Conservation (phyloP, 1,139 yeast species). For the Taphrina flavorubra region DNA sequence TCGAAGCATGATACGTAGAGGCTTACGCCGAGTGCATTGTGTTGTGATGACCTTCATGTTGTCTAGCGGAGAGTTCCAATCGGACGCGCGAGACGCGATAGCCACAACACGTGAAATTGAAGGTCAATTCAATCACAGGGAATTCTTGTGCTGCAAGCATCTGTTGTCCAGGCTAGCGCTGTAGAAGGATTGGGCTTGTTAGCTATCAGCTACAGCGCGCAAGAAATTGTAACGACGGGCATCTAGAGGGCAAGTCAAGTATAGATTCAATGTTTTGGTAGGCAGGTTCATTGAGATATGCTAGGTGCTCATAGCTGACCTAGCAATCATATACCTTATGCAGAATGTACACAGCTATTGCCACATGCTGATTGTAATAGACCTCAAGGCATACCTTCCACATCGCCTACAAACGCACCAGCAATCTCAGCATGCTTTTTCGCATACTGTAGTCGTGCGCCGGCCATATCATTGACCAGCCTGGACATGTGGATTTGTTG, state of each 20-base stretch:
- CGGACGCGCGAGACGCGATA: background rate
- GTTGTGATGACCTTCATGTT: conserved; percentile 4
- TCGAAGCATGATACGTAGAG: no score
- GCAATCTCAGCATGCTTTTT: conserved; percentile 28
- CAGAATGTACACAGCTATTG: background rate
- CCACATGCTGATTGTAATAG: background rate
- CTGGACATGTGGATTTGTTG: conserved; percentile 36
- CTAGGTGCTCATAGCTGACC: background rate
- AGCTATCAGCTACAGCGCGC: no score
- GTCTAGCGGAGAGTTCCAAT: background rate
- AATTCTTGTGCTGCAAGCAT: no score
- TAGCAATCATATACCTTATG: background rate
- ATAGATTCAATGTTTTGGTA: no score
- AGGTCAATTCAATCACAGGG: no score
- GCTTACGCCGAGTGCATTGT: background rate
- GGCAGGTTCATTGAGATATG: no score
- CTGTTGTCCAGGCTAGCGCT: no score
- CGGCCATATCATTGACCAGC: conserved; percentile 31
- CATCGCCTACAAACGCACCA: conserved; percentile 25
- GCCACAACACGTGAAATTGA: background rate
- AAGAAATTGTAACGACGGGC: no score
- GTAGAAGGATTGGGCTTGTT: no score
- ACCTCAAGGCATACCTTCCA: conserved; percentile 37
- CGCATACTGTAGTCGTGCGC: conserved; percentile 11
- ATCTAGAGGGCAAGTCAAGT: no score